Base-by-base conservation (phyloP, 2,329 filamentous ascomycete genomes). In the Metarhizium humberi region DNA sequence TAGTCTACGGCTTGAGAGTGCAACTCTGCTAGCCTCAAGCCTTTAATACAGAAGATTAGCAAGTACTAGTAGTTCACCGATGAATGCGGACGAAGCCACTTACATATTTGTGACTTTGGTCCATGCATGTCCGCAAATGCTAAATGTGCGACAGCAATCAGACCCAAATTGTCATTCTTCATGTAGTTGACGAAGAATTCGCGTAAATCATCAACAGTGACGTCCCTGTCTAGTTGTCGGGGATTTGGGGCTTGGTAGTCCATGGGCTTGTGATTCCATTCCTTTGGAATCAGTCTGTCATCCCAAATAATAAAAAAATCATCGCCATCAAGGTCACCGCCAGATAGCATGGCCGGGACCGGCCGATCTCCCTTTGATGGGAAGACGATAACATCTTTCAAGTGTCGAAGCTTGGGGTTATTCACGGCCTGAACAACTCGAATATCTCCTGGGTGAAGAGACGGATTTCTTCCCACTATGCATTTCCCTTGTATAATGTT, bases 241-340 rank as follows among this genome's bases (percentile, higher is more conserved):
- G 87, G 81, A 47, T 76, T 74, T 0, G 82, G 75, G 0, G 83
- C 75, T 0, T 77, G 75, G 64, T 91, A 94, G 59, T 87, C 78
- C 90, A 97, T 96, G 0, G 94, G 86, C 0, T 79, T 73, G 38
- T 81, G 75, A 61, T 94, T 89, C 82, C 88, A 89, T 52, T 80
- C 72, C 1, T 70, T 60, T 0, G 90, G 90, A 30, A 95, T 75
- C 6, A 99, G 74, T 14, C 81, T 79, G 25, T 77, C 68, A 61
- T 99, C 92, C 92, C 94, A 99, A 49, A 96, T 87, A 5, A 97
- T 84, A 55, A 97, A 86, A 67, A 91, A 99, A 66, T 99, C 94
- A 63, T 99, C 94, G 0, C 94, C 94, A 65, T 99, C 94, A 0
- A 99, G 78, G 65, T 99, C 94, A 0, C 94, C 94, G 2, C 94